These are phyloP conservation scores for Beauveria medogensis DNA, from an alignment of 2,329 filamentous ascomycete genomes.

Conservation along the genomic window DNA sequence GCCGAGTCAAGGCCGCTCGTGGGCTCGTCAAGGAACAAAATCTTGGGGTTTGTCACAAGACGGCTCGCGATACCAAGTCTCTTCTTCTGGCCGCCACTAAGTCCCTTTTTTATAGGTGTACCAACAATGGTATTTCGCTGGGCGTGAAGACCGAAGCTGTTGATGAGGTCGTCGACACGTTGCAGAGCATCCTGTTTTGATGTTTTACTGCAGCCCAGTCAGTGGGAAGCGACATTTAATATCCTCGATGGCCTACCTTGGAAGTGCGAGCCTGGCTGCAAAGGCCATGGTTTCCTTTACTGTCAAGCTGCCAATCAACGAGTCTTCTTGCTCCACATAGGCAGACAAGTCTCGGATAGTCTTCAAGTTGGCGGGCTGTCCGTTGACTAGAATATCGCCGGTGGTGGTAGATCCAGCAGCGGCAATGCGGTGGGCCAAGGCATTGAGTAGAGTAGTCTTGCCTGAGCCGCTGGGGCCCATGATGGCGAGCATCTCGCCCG, in stretches of 20 bases:
- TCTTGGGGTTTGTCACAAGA: constrained; percentile 71
- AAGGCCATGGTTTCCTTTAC: constrained; percentile 74
- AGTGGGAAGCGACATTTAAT: background rate
- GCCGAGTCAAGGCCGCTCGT: constrained; percentile 78
- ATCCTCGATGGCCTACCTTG: constrained; percentile 5
- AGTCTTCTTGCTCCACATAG: constrained; percentile 86
- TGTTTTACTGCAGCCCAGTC: constrained; percentile 22
- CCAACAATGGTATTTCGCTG: constrained; percentile 69
- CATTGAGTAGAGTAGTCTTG: constrained; percentile 79
- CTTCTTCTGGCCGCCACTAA: constrained; percentile 79
- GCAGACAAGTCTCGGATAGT: constrained; percentile 59
- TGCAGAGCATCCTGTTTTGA: constrained; percentile 47
- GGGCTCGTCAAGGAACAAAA: constrained; percentile 77
- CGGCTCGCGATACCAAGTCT: constrained; percentile 73
- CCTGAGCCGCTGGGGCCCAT: constrained; percentile 72
- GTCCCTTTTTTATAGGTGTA: constrained; percentile 73
- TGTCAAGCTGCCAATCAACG: constrained; percentile 71
- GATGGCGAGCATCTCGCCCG: constrained; percentile 65
- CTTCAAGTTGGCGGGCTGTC: constrained; percentile 39
- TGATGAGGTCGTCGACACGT: constrained; percentile 58
- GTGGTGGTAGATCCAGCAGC: constrained; percentile 34
- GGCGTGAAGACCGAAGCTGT: constrained; percentile 62
- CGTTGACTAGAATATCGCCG: constrained; percentile 54
- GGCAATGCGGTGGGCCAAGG: constrained; percentile 56
- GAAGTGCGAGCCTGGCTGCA: constrained; percentile 55